A percentile compares a stretch with the other conserved stretches of the same genome.
Evolutionary conservation across 2,329 filamentous ascomycete species (phyloP).

Genomic region (Dothistroma pini): DNA sequence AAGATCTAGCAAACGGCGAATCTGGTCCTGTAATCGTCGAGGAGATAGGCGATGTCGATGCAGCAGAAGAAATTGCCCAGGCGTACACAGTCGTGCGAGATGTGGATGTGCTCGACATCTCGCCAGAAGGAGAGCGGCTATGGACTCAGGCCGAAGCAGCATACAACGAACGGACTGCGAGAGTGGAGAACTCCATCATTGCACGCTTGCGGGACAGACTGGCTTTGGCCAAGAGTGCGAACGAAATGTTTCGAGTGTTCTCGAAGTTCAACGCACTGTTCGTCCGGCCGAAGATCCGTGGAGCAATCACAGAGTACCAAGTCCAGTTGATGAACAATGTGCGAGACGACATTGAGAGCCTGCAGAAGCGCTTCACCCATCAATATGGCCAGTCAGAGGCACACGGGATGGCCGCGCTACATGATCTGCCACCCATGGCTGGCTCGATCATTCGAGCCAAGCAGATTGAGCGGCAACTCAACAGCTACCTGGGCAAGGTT

Average conservation of each 20-base stretch:
- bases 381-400: conserved; percentile 98
- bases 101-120: conserved; percentile 91
- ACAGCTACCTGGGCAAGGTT: conserved; percentile 98
- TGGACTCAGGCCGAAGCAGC: conserved; percentile 94
- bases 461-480: conserved; percentile 93
- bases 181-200: conserved; percentile 99
- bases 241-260: conserved; percentile 99
- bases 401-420: conserved; percentile 95
- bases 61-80: conserved; percentile 91
- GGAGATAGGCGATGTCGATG: conserved; percentile 95
- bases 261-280: conserved; percentile 99
- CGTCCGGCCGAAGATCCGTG: conserved; percentile 96
- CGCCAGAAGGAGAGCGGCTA: conserved; percentile 78
- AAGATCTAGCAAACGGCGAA: conserved; percentile 52
- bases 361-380: conserved; percentile 97
- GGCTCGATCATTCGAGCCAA: conserved; percentile 97
- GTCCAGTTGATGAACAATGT: conserved; percentile 97
- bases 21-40: conserved; percentile 73
- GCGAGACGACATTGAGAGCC: conserved; percentile 85
- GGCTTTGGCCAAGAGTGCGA: conserved; percentile 92
- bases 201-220: conserved; percentile 86
- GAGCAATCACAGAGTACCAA: conserved; percentile 97
- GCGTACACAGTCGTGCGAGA: conserved; percentile 93
- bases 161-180: conserved; percentile 95
- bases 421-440: conserved; percentile 91